phyloP scores from a whole-genome alignment of 345 rosid genomes.

The Hirschfeldia incana region DNA sequence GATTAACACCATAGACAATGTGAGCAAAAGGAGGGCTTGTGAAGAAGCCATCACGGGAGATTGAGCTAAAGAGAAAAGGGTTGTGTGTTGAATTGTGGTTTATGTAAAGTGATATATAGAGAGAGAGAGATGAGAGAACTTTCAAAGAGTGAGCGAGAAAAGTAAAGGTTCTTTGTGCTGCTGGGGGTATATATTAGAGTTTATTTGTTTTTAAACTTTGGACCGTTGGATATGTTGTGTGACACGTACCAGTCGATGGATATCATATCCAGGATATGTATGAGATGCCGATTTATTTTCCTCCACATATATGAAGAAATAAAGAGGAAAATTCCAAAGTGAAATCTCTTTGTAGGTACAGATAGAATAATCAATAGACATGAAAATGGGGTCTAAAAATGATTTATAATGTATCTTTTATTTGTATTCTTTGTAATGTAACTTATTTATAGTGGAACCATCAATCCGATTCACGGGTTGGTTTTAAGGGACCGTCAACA shows the following conservation, averaged over 20 bases:
- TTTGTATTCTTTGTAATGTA: not conserved
- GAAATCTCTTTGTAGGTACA: conserved; percentile 23
- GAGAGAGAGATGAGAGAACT: not conserved
- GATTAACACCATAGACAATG: conserved; percentile 28
- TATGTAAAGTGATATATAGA: conserved; percentile 33
- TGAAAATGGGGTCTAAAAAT: not conserved
- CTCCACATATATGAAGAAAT: conserved; percentile 22
- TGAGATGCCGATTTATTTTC: conserved; percentile 32
- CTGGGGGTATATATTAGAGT: conserved; percentile 1
- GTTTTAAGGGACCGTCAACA: conserved; percentile 23
- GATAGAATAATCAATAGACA: conserved; percentile 28
- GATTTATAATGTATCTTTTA: not conserved
- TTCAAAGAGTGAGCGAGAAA: conserved; percentile 27
- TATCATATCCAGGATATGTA: conserved; percentile 6
- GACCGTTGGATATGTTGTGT: conserved; percentile 26
- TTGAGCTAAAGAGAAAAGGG: not conserved
- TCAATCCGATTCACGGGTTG: conserved; percentile 27
- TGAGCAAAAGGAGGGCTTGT: conserved; percentile 25
- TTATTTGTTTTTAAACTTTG: not conserved
- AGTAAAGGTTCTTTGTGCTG: conserved; percentile 30
- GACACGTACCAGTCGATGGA: conserved; percentile 29
- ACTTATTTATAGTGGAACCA: conserved; percentile 9
- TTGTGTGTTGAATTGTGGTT: conserved; percentile 12
- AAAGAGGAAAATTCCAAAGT: conserved; percentile 32
- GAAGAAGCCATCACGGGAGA: conserved; percentile 31